Evolutionary conservation across 225 moss, liverwort and hornwort genomes (phyloP).

Genomic region (Pseudisothecium myosuroides): DNA sequence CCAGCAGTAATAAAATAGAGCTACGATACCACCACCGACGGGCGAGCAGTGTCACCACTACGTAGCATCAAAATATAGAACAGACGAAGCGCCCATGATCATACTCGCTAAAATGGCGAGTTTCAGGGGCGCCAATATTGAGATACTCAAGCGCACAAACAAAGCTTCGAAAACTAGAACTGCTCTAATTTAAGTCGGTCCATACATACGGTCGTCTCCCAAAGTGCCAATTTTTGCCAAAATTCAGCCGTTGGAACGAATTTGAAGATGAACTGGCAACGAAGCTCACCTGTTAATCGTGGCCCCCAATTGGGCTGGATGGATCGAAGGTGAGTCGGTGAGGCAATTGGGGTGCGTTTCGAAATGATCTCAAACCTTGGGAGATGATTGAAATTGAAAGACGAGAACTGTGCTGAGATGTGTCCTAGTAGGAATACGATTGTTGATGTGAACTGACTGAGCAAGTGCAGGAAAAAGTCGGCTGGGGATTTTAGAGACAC

Average conservation of each 20-base stretch:
- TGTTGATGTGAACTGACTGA: background rate
- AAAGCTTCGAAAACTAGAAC: background rate
- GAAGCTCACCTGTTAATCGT: background rate
- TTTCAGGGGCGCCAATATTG: background rate
- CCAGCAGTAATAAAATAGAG: background rate
- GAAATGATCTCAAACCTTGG: background rate
- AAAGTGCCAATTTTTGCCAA: background rate
- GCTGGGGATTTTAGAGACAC: background rate
- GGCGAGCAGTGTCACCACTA: too few species aligned
- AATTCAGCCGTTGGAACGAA: background rate
- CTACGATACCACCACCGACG: background rate
- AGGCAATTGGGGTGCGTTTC: background rate
- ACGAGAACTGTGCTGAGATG: background rate
- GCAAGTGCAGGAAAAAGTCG: background rate
- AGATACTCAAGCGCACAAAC: background rate
- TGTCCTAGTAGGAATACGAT: background rate
- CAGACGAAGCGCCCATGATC: background rate
- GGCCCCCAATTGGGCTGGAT: background rate
- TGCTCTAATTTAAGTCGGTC: too few species aligned
- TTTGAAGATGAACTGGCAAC: background rate
- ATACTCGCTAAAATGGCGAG: too few species aligned
- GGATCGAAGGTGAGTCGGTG: background rate
- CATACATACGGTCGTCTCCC: background rate
- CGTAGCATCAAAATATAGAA: background rate
- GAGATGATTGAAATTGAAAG: background rate